Evolutionary conservation across 2,329 filamentous ascomycete genomes (phyloP).

Genomic region (Colletotrichum tropicicola): DNA sequence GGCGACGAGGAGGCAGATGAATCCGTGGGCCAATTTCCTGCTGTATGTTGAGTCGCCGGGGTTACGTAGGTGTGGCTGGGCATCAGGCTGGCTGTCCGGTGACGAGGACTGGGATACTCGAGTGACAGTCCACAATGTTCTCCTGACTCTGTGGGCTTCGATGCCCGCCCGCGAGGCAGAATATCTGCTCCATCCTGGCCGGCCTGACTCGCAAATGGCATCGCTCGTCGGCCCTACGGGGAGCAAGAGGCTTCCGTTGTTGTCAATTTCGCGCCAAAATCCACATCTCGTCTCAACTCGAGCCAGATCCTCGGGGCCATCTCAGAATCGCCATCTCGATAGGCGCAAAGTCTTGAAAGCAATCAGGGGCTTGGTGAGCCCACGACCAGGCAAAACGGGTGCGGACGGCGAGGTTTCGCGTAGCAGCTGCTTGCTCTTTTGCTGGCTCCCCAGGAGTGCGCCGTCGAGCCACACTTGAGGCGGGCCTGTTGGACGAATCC

Average conservation of each 20-base stretch:
- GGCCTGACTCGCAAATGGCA: constrained; percentile 15
- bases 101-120: background rate
- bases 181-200: background rate
- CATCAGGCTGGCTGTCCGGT: background rate
- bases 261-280: background rate
- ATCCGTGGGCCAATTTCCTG: background rate
- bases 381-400: too few species aligned
- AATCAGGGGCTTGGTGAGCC: too few species aligned
- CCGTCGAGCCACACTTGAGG: too few species aligned
- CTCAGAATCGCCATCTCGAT: background rate
- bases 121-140: constrained; percentile 2
- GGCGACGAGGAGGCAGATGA: background rate
- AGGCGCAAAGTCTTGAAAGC: too few species aligned
- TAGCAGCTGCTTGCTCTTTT: too few species aligned
- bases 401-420: too few species aligned
- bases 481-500: constrained; percentile 2
- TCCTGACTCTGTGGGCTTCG: constrained; percentile 1
- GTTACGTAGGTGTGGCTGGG: background rate
- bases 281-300: background rate
- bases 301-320: background rate
- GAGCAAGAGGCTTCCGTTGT: background rate
- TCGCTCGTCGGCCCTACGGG: background rate
- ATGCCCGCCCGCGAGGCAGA: constrained; percentile 6
- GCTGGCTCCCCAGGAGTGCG: too few species aligned
- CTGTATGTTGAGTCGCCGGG: background rate